Conservation (phyloP, 2,329 filamentous ascomycete species). For the Colletotrichum euphorbiae region DNA sequence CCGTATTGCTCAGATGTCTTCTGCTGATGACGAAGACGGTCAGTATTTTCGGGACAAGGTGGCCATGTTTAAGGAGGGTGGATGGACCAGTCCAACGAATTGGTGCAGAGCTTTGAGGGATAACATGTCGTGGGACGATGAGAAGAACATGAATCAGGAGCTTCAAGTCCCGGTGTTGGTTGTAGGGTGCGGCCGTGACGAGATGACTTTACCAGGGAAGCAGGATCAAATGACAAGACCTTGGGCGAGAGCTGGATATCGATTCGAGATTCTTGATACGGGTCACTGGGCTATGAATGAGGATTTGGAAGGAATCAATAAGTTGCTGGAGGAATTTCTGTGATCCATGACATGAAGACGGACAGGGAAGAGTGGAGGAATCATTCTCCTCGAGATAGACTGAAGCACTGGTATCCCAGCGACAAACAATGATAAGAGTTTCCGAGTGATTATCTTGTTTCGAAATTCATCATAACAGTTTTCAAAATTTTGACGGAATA, state of each 20-base stretch:
- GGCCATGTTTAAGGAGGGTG: constrained; percentile 5
- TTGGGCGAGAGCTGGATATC: constrained; percentile 25
- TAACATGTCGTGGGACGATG: constrained; percentile 25
- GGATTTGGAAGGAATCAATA: neutral
- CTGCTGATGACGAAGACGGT: neutral
- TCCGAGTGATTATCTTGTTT: no score
- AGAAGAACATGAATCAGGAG: constrained; percentile 13
- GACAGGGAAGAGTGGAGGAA: no score
- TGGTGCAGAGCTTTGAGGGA: constrained; percentile 28
- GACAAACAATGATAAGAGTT: no score
- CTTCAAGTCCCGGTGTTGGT: constrained; percentile 20
- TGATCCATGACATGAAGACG: no score
- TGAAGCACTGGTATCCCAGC: no score
- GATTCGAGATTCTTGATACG: constrained; percentile 28
- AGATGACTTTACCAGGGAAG: constrained; percentile 20
- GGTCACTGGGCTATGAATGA: constrained; percentile 36
- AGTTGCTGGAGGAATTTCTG: constrained; percentile 12
- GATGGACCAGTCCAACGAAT: constrained; percentile 30
- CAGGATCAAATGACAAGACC: constrained; percentile 34
- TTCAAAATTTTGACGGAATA: no score
- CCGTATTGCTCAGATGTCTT: neutral
- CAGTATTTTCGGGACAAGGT: constrained; percentile 4
- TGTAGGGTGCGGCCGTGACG: constrained; percentile 21
- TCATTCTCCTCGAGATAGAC: no score
- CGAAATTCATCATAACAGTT: no score